Evolutionary conservation across 352 stramenopile genomes (phyloP), one percentile per base, ranked within the genome.

Genomic region (Phytopythium litorale): DNA sequence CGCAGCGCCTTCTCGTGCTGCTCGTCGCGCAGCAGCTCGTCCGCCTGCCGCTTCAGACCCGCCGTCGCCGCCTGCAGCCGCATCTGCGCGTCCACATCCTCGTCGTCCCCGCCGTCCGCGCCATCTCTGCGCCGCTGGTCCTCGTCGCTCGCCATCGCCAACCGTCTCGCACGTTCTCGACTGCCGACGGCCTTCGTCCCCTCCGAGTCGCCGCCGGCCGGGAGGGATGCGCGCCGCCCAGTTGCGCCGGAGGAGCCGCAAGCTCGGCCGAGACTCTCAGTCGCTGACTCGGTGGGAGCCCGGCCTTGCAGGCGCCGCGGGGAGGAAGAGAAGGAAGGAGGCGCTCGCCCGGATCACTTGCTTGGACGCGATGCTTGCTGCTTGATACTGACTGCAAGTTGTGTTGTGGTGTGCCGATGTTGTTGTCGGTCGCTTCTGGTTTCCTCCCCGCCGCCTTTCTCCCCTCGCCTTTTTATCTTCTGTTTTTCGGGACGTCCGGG

Each of bases 11-110:
- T 68, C 35, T 83, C 70, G 52, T 79, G 72, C 32, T 77, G 70
- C 62, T 84, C 69, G 32, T 59, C 53, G 15, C 76, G 65, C 71
- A 92, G 76, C 61, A 88, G 69, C 56, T 87, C 69, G 76, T 92
- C 78, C 33, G 79, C 77, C 52, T 86, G 72, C 42, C 76, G 75
- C 75, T 91, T 89, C 62, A 88, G 75, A n/a, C 63, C 72, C 38
- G 79, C 45, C 49, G 68, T 71, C 18, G 74, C 61, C 30, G 25
- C 65, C 46, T 71, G 76, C 53, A 86, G 71, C 45, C 72, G 75
- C 69, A 60, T 60, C 67, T 87, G 57, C 21, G 68, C 73, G 59
- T 86, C 81, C 64, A 73, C 61, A 52, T 87, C 68, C 21, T 83
- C 63, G 25, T 63, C 54, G 15, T 65, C 50, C 38, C 67, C 49